phyloP scores from a whole-genome alignment of 1,139 yeast genomes.

The Hyphopichia pseudoburtonii region DNA sequence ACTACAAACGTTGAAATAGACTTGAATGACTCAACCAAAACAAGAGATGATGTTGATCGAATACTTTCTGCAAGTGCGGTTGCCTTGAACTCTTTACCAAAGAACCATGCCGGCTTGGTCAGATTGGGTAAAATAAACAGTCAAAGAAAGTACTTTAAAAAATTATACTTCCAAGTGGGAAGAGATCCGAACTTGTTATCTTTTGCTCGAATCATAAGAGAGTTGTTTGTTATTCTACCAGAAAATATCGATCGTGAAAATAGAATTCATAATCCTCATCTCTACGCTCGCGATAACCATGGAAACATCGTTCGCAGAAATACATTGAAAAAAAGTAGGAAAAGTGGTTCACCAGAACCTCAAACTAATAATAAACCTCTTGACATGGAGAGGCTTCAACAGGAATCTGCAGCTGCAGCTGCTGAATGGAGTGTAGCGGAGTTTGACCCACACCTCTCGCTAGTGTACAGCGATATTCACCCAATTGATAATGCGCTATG shows the following conservation, averaged over 20 bases:
- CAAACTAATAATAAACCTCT: constrained; percentile 16
- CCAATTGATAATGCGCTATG: constrained; percentile 72
- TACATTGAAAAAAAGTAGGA: constrained; percentile 22
- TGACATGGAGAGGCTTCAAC: constrained; percentile 26
- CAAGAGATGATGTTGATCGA: constrained; percentile 56
- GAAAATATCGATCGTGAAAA: constrained; percentile 36
- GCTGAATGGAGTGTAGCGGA: constrained; percentile 58
- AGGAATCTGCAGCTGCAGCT: constrained; percentile 36
- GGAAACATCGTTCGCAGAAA: constrained; percentile 32
- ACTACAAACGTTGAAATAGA: constrained; percentile 57
- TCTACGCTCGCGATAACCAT: constrained; percentile 35
- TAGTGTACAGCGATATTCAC: constrained; percentile 65
- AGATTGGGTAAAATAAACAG: constrained; percentile 38
- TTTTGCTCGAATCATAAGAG: constrained; percentile 69
- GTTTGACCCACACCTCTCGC: constrained; percentile 72
- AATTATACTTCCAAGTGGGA: constrained; percentile 58
- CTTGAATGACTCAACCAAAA: constrained; percentile 32
- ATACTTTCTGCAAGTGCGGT: constrained; percentile 66
- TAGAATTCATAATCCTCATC: constrained; percentile 38
- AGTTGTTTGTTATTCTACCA: constrained; percentile 57
- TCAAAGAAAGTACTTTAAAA: constrained; percentile 55
- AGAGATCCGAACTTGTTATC: constrained; percentile 60
- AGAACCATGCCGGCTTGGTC: constrained; percentile 36
- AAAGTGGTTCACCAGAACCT: constrained; percentile 7
- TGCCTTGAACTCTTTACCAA: constrained; percentile 54